A percentile compares a stretch with the other conserved stretches of the same genome.
These are phyloP conservation scores for Lactarius sanguifluus DNA, from an alignment of 768 basidiomycete genomes.

Conservation along the genomic window DNA sequence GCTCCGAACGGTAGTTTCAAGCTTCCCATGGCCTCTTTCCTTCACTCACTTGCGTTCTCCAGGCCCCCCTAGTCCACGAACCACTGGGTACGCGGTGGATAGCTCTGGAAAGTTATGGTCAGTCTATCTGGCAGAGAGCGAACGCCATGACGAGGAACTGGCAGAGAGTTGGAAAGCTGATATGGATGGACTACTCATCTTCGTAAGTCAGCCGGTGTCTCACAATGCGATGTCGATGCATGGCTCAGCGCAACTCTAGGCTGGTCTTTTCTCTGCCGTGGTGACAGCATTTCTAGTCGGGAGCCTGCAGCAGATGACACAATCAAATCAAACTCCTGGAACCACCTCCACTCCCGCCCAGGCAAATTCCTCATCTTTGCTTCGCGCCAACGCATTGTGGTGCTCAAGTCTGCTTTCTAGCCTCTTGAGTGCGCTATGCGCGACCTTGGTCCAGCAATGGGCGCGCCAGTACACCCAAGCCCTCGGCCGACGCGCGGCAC, in stretches of 20 bases:
- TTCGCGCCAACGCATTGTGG: conserved; percentile 22
- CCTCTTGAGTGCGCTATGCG: conserved; percentile 20
- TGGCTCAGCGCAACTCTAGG: conserved; percentile 10
- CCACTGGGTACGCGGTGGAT: conserved; percentile 2
- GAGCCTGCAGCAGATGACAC: conserved; percentile 24
- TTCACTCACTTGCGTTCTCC: background rate
- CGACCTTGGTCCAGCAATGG: conserved; percentile 22
- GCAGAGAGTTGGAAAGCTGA: conserved; percentile 25
- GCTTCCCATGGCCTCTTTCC: background rate
- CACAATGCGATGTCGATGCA: background rate
- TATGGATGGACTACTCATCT: conserved; percentile 24
- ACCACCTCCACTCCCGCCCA: background rate
- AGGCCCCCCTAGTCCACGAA: background rate
- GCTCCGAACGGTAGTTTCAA: background rate
- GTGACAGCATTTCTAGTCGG: conserved; percentile 29
- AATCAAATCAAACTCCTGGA: conserved; percentile 8
- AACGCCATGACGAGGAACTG: conserved; percentile 15
- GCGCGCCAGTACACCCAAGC: conserved; percentile 21
- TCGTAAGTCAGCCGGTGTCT: conserved; percentile 15
- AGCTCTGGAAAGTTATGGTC: conserved; percentile 21
- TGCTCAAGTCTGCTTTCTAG: conserved; percentile 18
- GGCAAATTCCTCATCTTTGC: background rate
- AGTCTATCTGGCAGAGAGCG: conserved; percentile 15
- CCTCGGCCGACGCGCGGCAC: conserved; percentile 13
- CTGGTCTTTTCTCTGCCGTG: conserved; percentile 32